Evolutionary conservation across 2,329 filamentous ascomycete species (phyloP), one percentile per base, ranked within the genome.

Genomic region (Pestalotiopsis sp.): DNA sequence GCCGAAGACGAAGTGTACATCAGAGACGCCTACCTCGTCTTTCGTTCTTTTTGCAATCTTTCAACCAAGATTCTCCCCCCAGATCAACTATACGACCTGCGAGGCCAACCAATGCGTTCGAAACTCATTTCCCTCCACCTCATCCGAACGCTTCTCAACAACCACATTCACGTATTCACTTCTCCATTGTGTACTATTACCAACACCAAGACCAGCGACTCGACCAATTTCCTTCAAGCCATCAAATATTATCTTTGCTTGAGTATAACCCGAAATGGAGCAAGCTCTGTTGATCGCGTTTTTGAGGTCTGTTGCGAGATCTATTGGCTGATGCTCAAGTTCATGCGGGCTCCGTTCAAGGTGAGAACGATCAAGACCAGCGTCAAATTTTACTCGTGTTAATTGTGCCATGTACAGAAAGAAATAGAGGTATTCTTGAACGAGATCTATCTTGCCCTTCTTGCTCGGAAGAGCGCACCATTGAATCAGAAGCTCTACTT

Each of bases 351-450:
- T 2, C 92, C 95, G 71, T 92, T 99, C 81, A 99, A 99, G 90
- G 92, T 92, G 76, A 70, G 86, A 81, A 13, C n/a, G 13, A 39
- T 39, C 23, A 27, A 20, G 6, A 20, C 52, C 63, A 13, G 31
- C n/a, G 17, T n/a, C n/a, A 38, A 25, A 11, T n/a, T 20, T 3
- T n/a, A 17, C 3, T 59, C 14, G 14, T 64, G 67, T 78, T 83
- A 70, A 81, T 73, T 38, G 5, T 4, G 65, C 4, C 36, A 56
- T 38, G 7, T 67, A 69, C 76, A 94, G 90, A 97, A 97, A 88
- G 96, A 99, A 78, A 93, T 99, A 67, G 96, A 98, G 80, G 95
- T 99, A 0, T 98, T 99, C 78, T 82, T 99, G 69, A 98, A 98
- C 78, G 96, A 99, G 78, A 97, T 99, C 38, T 99, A 99, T 77